Evolutionary conservation across 129 eudicot genomes (phyloP).

Genomic region (Smallanthus sonchifolius): DNA sequence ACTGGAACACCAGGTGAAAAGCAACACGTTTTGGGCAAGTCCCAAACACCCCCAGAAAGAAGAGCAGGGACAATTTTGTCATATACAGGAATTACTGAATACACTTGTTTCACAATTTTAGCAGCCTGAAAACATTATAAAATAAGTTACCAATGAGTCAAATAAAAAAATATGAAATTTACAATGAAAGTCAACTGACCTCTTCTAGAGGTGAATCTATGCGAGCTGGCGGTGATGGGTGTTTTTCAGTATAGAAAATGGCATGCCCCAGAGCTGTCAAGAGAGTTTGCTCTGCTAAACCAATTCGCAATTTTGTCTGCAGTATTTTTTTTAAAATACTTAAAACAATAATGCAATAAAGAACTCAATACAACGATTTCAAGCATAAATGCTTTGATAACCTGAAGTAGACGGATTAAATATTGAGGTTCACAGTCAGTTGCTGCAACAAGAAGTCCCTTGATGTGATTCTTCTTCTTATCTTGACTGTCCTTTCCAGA

Average conservation of each 20-base stretch:
- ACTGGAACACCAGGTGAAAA: conserved; percentile 89
- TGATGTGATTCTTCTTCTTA: conserved; percentile 80
- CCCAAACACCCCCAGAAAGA: conserved; percentile 76
- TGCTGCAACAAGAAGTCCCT: conserved; percentile 86
- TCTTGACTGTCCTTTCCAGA: conserved; percentile 90
- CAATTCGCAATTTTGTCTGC: conserved; percentile 83
- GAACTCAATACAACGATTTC: not conserved
- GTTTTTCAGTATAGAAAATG: conserved; percentile 55
- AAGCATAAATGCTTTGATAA: conserved; percentile 3
- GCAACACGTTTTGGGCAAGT: conserved; percentile 64
- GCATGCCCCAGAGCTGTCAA: conserved; percentile 87
- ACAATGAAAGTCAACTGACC: conserved; percentile 29
- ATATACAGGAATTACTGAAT: conserved; percentile 88
- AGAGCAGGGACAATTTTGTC: conserved; percentile 83
- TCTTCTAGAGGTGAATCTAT: conserved; percentile 67
- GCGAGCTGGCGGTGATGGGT: conserved; percentile 41
- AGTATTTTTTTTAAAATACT: conserved; percentile 12
- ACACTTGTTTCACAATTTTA: conserved; percentile 86
- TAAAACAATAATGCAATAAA: conserved; percentile 12
- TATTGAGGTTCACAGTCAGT: conserved; percentile 90
- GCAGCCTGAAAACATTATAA: conserved; percentile 56
- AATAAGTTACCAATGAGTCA: conserved; percentile 1
- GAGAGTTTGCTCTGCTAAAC: conserved; percentile 90
- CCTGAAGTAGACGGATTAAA: conserved; percentile 94
- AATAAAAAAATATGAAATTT: not conserved